Evolutionary conservation across 768 basidiomycete genomes (phyloP).

Genomic region (Cystofilobasidium bisporidii): DNA sequence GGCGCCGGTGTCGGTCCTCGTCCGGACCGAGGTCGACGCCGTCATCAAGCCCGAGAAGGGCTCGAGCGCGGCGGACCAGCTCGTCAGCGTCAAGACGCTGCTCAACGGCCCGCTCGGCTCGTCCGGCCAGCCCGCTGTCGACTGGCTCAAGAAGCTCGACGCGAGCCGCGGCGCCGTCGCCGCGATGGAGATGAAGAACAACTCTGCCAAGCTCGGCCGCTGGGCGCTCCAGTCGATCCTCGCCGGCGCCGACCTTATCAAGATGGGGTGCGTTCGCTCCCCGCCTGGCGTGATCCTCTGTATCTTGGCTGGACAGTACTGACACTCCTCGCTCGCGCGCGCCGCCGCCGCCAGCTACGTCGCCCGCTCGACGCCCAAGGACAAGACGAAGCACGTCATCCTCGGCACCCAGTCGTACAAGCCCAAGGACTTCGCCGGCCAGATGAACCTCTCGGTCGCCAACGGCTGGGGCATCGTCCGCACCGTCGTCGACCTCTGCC

Average conservation of each 20-base stretch:
- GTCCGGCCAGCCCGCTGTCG: constrained; percentile 52
- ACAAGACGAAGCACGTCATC: constrained; percentile 91
- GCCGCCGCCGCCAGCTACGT: constrained; percentile 58
- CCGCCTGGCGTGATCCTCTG: background rate
- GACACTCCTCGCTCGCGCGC: background rate
- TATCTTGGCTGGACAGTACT: background rate
- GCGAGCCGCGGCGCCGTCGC: constrained; percentile 94
- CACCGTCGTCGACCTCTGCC: constrained; percentile 82
- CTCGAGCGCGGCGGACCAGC: constrained; percentile 43
- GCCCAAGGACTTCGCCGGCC: constrained; percentile 83
- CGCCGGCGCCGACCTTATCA: constrained; percentile 91
- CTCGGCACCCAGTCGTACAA: constrained; percentile 90
- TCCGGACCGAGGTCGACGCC: constrained; percentile 94
- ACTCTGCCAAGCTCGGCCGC: constrained; percentile 91
- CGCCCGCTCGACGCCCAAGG: constrained; percentile 83
- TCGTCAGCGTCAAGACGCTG: constrained; percentile 77
- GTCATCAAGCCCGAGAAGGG: constrained; percentile 54
- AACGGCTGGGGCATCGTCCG: constrained; percentile 99
- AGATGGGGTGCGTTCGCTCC: constrained; percentile 76
- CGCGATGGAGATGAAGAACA: constrained; percentile 99
- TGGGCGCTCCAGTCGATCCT: constrained; percentile 94
- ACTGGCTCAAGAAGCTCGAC: constrained; percentile 96
- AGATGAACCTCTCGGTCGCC: constrained; percentile 85
- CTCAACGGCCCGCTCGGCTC: constrained; percentile 51
- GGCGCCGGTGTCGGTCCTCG: constrained; percentile 59